Evolutionary conservation across 176 grass and related monocot genomes (phyloP), one percentile per base, ranked within the genome.

Genomic region (Bonia amplexicaulis): DNA sequence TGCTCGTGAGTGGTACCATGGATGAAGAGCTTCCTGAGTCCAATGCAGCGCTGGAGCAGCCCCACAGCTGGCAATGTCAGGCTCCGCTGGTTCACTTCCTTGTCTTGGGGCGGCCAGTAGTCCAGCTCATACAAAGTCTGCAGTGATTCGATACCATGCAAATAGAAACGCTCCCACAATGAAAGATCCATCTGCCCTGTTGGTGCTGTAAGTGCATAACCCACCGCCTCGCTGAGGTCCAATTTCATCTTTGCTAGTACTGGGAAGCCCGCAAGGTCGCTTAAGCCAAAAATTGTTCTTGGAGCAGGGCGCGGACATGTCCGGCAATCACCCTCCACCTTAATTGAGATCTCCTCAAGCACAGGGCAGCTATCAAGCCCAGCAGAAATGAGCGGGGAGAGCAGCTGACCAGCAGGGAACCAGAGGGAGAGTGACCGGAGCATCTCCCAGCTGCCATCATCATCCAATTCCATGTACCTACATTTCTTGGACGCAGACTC

Each of bases 91-190:
- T 96, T 96, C 75, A 99, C 97, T 14, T 99, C 90, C 86, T 67
- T 92, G 84, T 99, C 97, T 87, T 99, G 97, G 40, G 97, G 97
- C 9, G 97, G 97, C 93, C 93, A 99, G 77, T 99, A 99, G 62
- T 99, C 97, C 17, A 99, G 90, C 60, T 99, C 97, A 81, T 96
- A 78, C 62, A 99, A 88, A 52, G 67, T 80, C 2, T 0, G 12
- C 26, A 99, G 86, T 0, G 68, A 89, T 12, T 83, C 83, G 2
- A 99, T 96, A 19, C 93, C 97, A 1, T 94, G 82, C 68, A 99
- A 71, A 66, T 99, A 96, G 78, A 99, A 94, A 6, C 97, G 86
- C 67, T 99, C 97, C 97, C 97, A 99, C 79, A 85, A 79, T 10
- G 92, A 90, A 82, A 99, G 87, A 84, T 99, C 97, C 90, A 96